Conservation (phyloP, 2,329 filamentous ascomycete species). For the Aspergillus viridinutans region DNA sequence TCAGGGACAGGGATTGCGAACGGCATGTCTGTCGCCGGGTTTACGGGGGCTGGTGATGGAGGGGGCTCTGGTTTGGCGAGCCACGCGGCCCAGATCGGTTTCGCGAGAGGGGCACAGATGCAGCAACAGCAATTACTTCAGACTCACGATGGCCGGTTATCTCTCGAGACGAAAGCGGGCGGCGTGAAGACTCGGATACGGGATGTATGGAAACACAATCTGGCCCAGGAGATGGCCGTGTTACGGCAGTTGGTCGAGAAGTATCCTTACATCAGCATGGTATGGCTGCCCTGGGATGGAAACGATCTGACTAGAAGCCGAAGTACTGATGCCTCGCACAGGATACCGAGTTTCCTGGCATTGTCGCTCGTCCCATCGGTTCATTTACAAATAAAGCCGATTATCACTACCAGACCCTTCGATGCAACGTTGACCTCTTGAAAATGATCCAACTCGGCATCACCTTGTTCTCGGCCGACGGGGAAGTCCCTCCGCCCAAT, state of each 20-base stretch:
- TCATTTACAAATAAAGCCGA: constrained; percentile 92
- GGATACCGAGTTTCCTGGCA: constrained; percentile 98
- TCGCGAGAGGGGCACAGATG: constrained; percentile 68
- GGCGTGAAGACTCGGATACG: constrained; percentile 75
- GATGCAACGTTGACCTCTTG: constrained; percentile 94
- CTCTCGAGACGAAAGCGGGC: constrained; percentile 53
- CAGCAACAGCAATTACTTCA: constrained; percentile 53
- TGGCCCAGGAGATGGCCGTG: constrained; percentile 84
- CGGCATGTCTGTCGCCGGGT: constrained; percentile 55
- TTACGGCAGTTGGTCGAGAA: constrained; percentile 79
- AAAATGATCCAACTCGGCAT: constrained; percentile 97
- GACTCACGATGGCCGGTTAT: constrained; percentile 49
- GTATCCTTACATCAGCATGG: constrained; percentile 97
- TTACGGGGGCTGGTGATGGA: constrained; percentile 54
- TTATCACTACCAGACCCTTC: constrained; percentile 96
- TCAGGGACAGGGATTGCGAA: constrained; percentile 50
- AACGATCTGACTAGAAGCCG: background rate
- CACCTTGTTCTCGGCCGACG: constrained; percentile 85
- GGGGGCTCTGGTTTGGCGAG: constrained; percentile 71
- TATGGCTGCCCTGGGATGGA: constrained; percentile 33
- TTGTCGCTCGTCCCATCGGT: constrained; percentile 92
- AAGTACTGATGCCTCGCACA: constrained; percentile 33
- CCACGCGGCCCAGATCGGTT: constrained; percentile 83
- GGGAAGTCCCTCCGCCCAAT: constrained; percentile 74
- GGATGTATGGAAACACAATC: constrained; percentile 91